These are phyloP conservation scores for Claviceps digitariae DNA, from an alignment of 2,329 filamentous ascomycete species.

Conservation along the genomic window DNA sequence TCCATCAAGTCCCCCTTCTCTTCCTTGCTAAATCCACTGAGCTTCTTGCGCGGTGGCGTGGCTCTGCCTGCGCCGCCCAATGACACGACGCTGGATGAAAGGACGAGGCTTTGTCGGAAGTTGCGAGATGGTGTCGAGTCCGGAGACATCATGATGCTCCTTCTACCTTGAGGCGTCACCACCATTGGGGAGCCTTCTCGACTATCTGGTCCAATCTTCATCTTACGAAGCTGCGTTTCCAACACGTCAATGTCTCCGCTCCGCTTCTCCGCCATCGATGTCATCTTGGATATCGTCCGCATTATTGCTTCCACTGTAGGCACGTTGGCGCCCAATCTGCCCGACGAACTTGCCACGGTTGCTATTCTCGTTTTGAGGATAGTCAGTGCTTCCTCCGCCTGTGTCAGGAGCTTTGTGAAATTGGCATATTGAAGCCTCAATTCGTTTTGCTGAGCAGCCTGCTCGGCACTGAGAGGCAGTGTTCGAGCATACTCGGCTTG, in stretches of 20 bases:
- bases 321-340: constrained; percentile 34
- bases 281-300: constrained; percentile 87
- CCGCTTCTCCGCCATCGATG: constrained; percentile 78
- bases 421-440: constrained; percentile 61
- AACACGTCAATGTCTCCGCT: constrained; percentile 84
- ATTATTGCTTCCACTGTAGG: constrained; percentile 88
- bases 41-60: constrained; percentile 44
- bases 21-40: constrained; percentile 44
- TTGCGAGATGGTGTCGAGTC: constrained; percentile 28
- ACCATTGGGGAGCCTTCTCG: constrained; percentile 30
- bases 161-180: constrained; percentile 24
- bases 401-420: constrained; percentile 60
- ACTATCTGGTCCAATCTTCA: constrained; percentile 38
- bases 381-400: constrained; percentile 68
- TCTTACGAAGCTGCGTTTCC: constrained; percentile 70
- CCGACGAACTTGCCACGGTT: constrained; percentile 35
- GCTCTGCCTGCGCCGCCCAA: constrained; percentile 25
- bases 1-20: constrained; percentile 45
- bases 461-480: constrained; percentile 71
- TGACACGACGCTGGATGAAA: constrained; percentile 23
- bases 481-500: constrained; percentile 49
- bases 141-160: constrained; percentile 28
- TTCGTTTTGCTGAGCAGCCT: constrained; percentile 71
- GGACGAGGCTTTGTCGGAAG: constrained; percentile 26
- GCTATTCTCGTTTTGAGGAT: constrained; percentile 69